Percentiles rank a stretch among this genome's conserved stretches.
phyloP scores from a whole-genome alignment of 768 basidiomycete species.

The Boletus speciosus region DNA sequence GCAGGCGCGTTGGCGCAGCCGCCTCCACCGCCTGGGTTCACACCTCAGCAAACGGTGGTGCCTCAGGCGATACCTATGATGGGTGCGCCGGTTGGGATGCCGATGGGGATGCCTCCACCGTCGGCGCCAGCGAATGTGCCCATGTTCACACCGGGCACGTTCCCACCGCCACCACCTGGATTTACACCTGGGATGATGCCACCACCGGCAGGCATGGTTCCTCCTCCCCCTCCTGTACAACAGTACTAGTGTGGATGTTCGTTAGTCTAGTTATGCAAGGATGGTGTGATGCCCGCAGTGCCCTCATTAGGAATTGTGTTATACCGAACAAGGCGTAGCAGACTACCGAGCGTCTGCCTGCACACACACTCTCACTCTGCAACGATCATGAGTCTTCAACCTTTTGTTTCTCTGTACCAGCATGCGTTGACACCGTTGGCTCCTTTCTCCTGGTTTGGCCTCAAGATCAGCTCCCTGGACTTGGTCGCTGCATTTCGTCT shows the following conservation, averaged over 20 bases:
- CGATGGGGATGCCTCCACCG: conserved; percentile 37
- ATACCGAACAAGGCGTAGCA: too few relatives aligned
- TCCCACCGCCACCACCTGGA: conserved; percentile 63
- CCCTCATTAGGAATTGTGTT: not conserved
- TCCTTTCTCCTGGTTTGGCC: conserved; percentile 66
- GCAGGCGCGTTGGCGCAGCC: conserved; percentile 83
- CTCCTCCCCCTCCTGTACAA: conserved; percentile 44
- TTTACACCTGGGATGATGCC: conserved; percentile 50
- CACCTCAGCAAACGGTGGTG: conserved; percentile 66
- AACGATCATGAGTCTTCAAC: conserved; percentile 33
- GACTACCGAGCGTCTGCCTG: not conserved
- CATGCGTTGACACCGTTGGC: conserved; percentile 55
- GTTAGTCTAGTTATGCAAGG: not conserved
- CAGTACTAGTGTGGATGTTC: conserved; percentile 26
- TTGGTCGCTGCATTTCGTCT: conserved; percentile 64
- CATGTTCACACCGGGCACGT: conserved; percentile 46
- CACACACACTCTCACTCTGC: not conserved
- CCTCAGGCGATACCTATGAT: conserved; percentile 40
- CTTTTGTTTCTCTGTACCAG: conserved; percentile 50
- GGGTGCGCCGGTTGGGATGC: conserved; percentile 30
- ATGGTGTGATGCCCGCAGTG: not conserved
- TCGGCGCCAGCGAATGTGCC: conserved; percentile 36
- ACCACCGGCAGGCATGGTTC: conserved; percentile 34
- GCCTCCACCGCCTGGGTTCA: conserved; percentile 77
- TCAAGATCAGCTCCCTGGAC: conserved; percentile 60